phyloP scores from a whole-genome alignment of 2,329 filamentous ascomycete genomes.

The Pezicula carpinea region DNA sequence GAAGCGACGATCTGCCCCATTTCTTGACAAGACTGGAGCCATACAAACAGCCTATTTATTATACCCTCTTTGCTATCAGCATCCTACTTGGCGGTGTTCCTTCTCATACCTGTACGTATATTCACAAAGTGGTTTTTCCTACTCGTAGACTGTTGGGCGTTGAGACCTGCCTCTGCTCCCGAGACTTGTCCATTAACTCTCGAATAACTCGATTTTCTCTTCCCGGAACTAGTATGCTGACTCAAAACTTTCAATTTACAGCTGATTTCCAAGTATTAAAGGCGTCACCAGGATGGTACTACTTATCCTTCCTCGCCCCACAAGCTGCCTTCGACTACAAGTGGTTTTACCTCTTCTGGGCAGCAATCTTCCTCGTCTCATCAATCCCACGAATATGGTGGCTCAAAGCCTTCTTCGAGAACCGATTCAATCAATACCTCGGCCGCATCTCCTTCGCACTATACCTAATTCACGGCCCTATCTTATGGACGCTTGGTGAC shows the following conservation, averaged over 20 bases:
- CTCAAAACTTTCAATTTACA: too few relatives aligned
- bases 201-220: too few relatives aligned
- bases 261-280: constrained; percentile 43
- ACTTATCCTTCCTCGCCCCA: constrained; percentile 49
- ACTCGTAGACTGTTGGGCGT: too few relatives aligned
- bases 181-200: too few relatives aligned
- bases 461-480: constrained; percentile 60
- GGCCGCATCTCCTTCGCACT: constrained; percentile 58
- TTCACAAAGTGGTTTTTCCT: too few relatives aligned
- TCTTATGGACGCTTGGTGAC: constrained; percentile 56
- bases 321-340: constrained; percentile 63
- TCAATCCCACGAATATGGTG: constrained; percentile 52
- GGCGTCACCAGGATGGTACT: constrained; percentile 43
- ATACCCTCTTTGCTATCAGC: constrained; percentile 45
- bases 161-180: too few relatives aligned
- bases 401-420: constrained; percentile 56
- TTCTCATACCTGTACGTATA: constrained; percentile 32
- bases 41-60: constrained; percentile 47
- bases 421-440: constrained; percentile 54
- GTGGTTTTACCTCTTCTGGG: constrained; percentile 64
- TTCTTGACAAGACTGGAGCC: constrained; percentile 42
- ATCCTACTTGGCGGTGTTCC: constrained; percentile 60
- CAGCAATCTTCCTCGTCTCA: constrained; percentile 50
- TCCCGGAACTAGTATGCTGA: too few relatives aligned
- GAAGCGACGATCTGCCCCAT: constrained; percentile 43